Evolutionary conservation across 1,284 basidiomycete species (phyloP), one percentile per base, ranked within the genome.

Genomic region (Erythrobasidium hasegawianum): DNA sequence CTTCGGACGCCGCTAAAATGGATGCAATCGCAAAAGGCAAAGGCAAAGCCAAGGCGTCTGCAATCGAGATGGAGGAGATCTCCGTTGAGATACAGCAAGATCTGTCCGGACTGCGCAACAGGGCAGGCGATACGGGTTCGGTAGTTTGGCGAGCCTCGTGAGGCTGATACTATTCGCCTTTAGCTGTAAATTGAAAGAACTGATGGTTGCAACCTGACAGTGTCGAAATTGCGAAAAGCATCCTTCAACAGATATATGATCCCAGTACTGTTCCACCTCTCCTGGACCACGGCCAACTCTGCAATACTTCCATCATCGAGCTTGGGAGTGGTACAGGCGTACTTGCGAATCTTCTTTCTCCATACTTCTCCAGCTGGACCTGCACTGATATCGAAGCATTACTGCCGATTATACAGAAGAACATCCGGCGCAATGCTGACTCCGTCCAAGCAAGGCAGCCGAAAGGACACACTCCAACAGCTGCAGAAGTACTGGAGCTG

Each of bases 111-210:
- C 76, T 94, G 67, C 82, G 86, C 33, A 85, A 81, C 55, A 82
- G 89, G 22, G 86, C 84, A 67, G 90, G 90, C 0, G 90, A 94
- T 38, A 11, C 65, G 79, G 90, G 90, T 0, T 91, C 89, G 72
- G 88, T 93, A 1, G 77, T 94, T 3, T 94, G 90, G 90, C 83
- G 84, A 76, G 86, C 88, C 57, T 90, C 88, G 89, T 89, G 74
- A 73, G 75, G n/a, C n/a, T n/a, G n/a, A n/a, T 69, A 74, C 76
- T 64, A 54, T 74, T 14, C 56, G n/a, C n/a, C n/a, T n/a, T n/a
- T n/a, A n/a, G n/a, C n/a, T n/a, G n/a, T n/a, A n/a, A n/a, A n/a
- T n/a, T n/a, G n/a, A n/a, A n/a, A n/a, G n/a, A n/a, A 3, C 10
- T 22, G 24, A 13, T 13, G 29, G 53, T 9, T n/a, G 10, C n/a